These are phyloP conservation scores for Picochlorum sp. DNA, from an alignment of 139 green algal genomes.

Conservation along the genomic window DNA sequence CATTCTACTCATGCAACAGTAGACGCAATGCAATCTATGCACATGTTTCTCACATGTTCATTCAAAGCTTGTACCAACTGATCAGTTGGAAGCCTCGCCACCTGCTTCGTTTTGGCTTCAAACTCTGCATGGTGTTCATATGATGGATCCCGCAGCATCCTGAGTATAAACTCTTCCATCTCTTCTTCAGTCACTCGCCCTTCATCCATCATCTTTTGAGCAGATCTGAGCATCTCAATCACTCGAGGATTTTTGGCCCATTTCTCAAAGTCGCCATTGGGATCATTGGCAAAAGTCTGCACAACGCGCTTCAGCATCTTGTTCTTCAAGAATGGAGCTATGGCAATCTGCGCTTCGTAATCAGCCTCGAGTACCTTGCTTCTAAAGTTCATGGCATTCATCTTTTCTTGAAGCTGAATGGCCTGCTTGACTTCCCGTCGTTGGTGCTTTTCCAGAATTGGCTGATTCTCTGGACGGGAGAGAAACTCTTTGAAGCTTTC, in stretches of 20 bases:
- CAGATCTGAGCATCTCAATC: conserved; percentile 40
- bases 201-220: conserved; percentile 42
- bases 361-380: conserved; percentile 38
- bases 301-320: conserved; percentile 39
- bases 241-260: conserved; percentile 47
- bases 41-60: conserved; percentile 36
- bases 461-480: conserved; percentile 39
- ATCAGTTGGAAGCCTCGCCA: conserved; percentile 31
- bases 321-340: conserved; percentile 40
- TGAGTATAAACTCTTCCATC: conserved; percentile 29
- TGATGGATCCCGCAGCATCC: conserved; percentile 21
- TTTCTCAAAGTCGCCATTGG: conserved; percentile 37
- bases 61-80: conserved; percentile 59
- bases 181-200: conserved; percentile 46
- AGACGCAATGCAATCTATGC: not conserved
- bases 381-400: conserved; percentile 26
- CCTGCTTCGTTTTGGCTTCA: conserved; percentile 10
- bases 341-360: conserved; percentile 32
- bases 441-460: conserved; percentile 44
- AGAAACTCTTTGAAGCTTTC: conserved; percentile 51
- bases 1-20: not conserved
- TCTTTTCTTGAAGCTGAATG: conserved; percentile 28
- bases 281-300: conserved; percentile 49
- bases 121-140: conserved; percentile 21
- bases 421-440: conserved; percentile 30